phyloP scores from a whole-genome alignment of 2,329 filamentous ascomycete genomes.

The Salinomyces thailandicus region DNA sequence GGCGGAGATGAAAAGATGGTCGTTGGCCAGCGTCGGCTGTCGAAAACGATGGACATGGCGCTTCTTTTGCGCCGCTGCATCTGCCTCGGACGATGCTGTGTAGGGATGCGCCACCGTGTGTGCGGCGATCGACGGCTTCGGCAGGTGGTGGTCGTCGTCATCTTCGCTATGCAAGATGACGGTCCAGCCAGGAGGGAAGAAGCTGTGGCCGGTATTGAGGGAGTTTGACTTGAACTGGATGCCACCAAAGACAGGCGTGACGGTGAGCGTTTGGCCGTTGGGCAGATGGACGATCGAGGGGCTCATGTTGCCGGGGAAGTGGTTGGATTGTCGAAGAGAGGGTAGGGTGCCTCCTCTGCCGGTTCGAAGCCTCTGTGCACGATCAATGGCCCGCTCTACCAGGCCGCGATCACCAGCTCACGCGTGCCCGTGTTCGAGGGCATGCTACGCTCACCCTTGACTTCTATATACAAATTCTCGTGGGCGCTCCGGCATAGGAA shows the following conservation, averaged over 20 bases:
- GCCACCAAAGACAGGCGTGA: constrained; percentile 82
- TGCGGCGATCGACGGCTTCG: constrained; percentile 9
- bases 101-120: constrained; percentile 6
- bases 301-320: no score
- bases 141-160: constrained; percentile 24
- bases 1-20: constrained; percentile 83
- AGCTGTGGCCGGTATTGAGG: constrained; percentile 54
- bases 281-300: constrained; percentile 57
- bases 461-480: no score
- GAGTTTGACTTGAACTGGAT: constrained; percentile 81
- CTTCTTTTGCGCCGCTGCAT: constrained; percentile 13
- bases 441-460: no score
- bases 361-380: no score
- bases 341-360: no score
- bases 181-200: constrained; percentile 81
- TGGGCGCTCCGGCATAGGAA: no score
- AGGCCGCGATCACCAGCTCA: no score
- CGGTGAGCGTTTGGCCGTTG: constrained; percentile 74
- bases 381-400: no score
- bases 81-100: constrained; percentile 12
- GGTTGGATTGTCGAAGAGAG: no score
- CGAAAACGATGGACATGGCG: constrained; percentile 55
- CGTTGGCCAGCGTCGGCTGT: constrained; percentile 63
- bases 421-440: no score
- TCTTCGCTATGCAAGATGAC: constrained; percentile 64